Evolutionary conservation across 2,329 filamentous ascomycete species (phyloP).

Genomic region (Pseudocercospora cruenta): DNA sequence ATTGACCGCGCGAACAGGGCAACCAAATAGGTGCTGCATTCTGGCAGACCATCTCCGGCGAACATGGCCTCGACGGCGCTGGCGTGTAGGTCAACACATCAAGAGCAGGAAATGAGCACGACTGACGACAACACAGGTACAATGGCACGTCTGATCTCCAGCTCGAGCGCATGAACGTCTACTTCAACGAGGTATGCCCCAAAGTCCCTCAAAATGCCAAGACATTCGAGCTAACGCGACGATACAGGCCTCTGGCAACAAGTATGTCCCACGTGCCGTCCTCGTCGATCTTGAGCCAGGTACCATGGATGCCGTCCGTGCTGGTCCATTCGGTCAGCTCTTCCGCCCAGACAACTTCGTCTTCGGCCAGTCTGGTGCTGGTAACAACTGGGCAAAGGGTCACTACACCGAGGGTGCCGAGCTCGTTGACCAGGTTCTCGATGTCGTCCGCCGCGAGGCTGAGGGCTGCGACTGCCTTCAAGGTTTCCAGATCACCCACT

Average conservation of each 20-base stretch:
- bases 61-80: constrained; percentile 95
- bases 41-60: constrained; percentile 70
- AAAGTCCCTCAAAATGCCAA: constrained; percentile 8
- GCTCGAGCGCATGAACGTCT: constrained; percentile 99
- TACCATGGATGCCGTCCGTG: constrained; percentile 99
- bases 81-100: constrained; percentile 73
- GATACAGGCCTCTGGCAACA: constrained; percentile 88
- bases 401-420: constrained; percentile 99
- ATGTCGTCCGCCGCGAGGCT: constrained; percentile 97
- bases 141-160: constrained; percentile 98
- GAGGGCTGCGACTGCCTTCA: constrained; percentile 99
- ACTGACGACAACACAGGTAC: constrained; percentile 66
- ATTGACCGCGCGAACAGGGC: constrained; percentile 63
- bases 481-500: constrained; percentile 99
- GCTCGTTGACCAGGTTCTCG: constrained; percentile 95
- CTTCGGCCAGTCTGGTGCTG: constrained; percentile 98
- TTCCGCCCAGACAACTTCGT: constrained; percentile 99
- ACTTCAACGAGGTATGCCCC: constrained; percentile 86
- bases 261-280: constrained; percentile 98
- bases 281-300: constrained; percentile 99
- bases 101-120: constrained; percentile 3
- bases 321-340: constrained; percentile 96
- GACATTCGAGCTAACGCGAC: constrained; percentile 37
- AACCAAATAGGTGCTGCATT: constrained; percentile 99
- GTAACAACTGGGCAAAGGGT: constrained; percentile 99